Evolutionary conservation across 2,329 filamentous ascomycete genomes (phyloP).

Genomic region (Spiromastix sp.): DNA sequence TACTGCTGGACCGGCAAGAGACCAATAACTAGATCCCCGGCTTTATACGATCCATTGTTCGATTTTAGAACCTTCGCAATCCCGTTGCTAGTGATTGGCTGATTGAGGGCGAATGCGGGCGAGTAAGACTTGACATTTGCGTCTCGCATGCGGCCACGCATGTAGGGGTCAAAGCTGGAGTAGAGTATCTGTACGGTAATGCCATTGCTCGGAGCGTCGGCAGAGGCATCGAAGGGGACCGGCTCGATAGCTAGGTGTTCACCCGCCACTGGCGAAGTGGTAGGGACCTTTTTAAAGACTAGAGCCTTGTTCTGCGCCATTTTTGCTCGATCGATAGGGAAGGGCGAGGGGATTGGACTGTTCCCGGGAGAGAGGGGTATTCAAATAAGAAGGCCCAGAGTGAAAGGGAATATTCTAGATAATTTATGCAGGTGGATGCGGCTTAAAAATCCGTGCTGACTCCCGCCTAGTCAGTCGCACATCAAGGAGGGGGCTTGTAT

Average conservation of each 20-base stretch:
- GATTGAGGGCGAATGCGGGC: conserved; percentile 49
- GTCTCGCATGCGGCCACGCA: conserved; percentile 67
- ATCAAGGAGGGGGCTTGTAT: too few species aligned
- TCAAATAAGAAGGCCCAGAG: background rate
- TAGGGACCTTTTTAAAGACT: conserved; percentile 60
- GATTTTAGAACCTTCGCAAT: conserved; percentile 64
- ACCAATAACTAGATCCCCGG: conserved; percentile 56
- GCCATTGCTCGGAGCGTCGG: conserved; percentile 51
- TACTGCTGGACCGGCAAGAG: conserved; percentile 59
- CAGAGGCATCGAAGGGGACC: conserved; percentile 52
- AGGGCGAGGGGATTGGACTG: background rate
- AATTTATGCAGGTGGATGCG: too few species aligned
- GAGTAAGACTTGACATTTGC: conserved; percentile 56
- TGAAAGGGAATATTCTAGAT: too few species aligned
- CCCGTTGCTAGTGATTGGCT: conserved; percentile 53
- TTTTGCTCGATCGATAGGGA: background rate
- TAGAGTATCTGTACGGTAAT: conserved; percentile 61
- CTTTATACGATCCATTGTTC: conserved; percentile 50
- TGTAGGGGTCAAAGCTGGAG: conserved; percentile 74
- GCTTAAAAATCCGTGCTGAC: too few species aligned
- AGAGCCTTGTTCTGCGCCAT: conserved; percentile 57
- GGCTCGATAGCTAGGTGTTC: conserved; percentile 60
- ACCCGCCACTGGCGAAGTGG: conserved; percentile 56
- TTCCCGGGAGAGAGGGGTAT: background rate
- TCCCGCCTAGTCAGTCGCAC: too few species aligned